Percentiles rank a stretch among this genome's conserved stretches.
Evolutionary conservation across 2,329 filamentous ascomycete species (phyloP).

Genomic region (Verruconis gallopava): DNA sequence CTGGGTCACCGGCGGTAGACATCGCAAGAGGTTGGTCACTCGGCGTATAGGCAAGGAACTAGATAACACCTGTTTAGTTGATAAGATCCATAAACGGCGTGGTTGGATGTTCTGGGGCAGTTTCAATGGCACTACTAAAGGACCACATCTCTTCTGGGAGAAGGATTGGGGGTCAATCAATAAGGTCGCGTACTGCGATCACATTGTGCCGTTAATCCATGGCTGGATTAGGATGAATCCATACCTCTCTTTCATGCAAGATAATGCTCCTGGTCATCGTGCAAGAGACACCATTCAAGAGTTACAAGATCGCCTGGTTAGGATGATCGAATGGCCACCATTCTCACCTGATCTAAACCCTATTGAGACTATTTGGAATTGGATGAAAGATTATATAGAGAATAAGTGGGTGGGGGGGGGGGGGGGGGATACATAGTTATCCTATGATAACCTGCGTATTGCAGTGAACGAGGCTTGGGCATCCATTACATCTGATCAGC

Average conservation of each 20-base stretch:
- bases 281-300: neutral
- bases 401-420: too few species aligned
- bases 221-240: constrained; percentile 7
- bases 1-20: neutral
- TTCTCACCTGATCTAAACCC: neutral
- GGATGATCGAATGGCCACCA: neutral
- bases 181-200: constrained; percentile 14
- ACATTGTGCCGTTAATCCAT: constrained; percentile 13
- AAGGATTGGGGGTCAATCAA: constrained; percentile 21
- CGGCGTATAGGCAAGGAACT: constrained; percentile 11
- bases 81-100: constrained; percentile 13
- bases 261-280: neutral
- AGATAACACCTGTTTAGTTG: constrained; percentile 15
- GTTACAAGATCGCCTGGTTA: neutral
- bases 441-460: constrained; percentile 7
- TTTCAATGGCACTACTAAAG: constrained; percentile 17
- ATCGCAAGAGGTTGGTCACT: neutral
- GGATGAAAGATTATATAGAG: constrained; percentile 11
- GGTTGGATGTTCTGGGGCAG: constrained; percentile 22
- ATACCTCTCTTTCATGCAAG: neutral
- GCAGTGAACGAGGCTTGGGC: constrained; percentile 9
- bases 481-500: neutral
- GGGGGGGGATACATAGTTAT: constrained; percentile 1
- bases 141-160: constrained; percentile 20
- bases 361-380: constrained; percentile 10